Conservation (phyloP, 768 basidiomycete genomes). For the Phaffia tasmanica region DNA sequence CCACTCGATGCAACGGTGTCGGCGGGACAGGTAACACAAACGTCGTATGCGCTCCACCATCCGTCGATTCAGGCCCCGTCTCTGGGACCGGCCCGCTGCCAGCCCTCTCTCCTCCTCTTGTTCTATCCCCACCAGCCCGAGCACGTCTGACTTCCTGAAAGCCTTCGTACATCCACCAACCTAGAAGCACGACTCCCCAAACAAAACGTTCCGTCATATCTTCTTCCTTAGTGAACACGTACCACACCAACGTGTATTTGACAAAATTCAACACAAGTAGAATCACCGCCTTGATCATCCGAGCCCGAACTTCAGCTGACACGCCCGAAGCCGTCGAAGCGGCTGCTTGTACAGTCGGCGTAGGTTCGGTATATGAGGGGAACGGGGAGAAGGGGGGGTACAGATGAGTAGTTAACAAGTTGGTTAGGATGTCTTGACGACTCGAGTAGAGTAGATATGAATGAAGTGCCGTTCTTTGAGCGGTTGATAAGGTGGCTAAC, state of each 20-base stretch:
- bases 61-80: neutral
- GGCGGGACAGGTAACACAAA: neutral
- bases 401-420: neutral
- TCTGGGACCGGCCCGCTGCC: neutral
- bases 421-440: neutral
- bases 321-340: neutral
- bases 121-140: too few species aligned
- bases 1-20: neutral
- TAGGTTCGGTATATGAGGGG: conserved; percentile 1
- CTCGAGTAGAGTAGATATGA: conserved; percentile 19
- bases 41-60: neutral
- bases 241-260: conserved; percentile 23
- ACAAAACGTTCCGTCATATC: neutral
- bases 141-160: neutral
- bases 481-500: neutral
- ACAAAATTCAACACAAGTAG: conserved; percentile 12
- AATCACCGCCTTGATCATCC: neutral
- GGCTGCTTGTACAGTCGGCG: neutral
- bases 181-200: conserved; percentile 10
- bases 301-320: neutral
- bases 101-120: neutral
- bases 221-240: conserved; percentile 18
- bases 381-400: neutral
- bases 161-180: conserved; percentile 19
- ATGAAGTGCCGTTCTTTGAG: conserved; percentile 6